A percentile compares a stretch with the other conserved stretches of the same genome.
Evolutionary conservation across 2,329 filamentous ascomycete species (phyloP).

Genomic region (Xylariales sp.): DNA sequence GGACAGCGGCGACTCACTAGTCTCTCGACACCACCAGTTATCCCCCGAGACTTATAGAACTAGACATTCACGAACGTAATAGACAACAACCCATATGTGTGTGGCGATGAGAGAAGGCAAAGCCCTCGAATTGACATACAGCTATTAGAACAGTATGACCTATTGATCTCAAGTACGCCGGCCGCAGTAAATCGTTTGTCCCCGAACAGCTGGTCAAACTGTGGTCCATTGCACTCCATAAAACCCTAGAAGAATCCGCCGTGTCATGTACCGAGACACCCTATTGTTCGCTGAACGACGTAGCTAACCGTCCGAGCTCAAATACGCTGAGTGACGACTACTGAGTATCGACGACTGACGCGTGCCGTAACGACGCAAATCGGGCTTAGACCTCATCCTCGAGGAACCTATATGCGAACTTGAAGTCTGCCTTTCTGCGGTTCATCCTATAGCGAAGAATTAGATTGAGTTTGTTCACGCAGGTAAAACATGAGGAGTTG

Average conservation of each 20-base stretch:
- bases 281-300: neutral
- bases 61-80: no score
- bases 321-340: no score
- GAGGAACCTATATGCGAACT: slow-evolving; percentile 96
- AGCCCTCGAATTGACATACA: slow-evolving; percentile 6
- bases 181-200: slow-evolving; percentile 1
- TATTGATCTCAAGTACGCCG: slow-evolving; percentile 5
- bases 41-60: no score
- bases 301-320: neutral
- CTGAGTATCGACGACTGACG: no score
- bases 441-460: slow-evolving; percentile 73
- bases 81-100: no score
- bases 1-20: no score
- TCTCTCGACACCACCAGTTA: no score
- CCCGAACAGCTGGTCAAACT: slow-evolving; percentile 7
- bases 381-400: slow-evolving; percentile 83
- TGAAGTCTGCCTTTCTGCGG: slow-evolving; percentile 93
- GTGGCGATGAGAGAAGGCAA: slow-evolving; percentile 2
- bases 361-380: no score
- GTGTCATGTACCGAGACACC: neutral
- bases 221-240: slow-evolving; percentile 3
- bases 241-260: neutral
- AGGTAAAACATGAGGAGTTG: neutral
- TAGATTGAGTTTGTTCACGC: slow-evolving; percentile 13
- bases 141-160: neutral